Evolutionary conservation across 768 basidiomycete genomes (phyloP), one percentile per base, ranked within the genome.

Genomic region (Butyriboletus loyo): DNA sequence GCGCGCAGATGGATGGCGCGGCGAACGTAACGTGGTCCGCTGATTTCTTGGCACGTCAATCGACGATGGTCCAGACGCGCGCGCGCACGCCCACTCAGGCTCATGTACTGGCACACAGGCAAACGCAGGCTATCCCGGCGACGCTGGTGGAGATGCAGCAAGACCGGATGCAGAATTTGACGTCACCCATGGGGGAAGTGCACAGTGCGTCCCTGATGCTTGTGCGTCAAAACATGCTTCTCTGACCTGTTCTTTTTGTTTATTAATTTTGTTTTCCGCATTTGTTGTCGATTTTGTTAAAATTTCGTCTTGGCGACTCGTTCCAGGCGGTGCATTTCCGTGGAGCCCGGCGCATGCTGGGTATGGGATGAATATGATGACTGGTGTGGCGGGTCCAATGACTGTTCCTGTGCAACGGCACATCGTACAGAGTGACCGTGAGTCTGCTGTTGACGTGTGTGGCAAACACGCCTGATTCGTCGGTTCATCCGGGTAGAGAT

Each of bases 1-100:
- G 39, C 52, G 47, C 46, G 38, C 65, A 56, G 49, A 55, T 55
- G 36, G 70, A 61, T 41, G 56, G 48, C 4, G 31, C 24, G 4
- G 28, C 47, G 5, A 44, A 32, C 7, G 51, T 75, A 15, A 68
- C 75, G n/a, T 89, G 87, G 86, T 83, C 85, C 1, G 60, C 77
- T 21, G 85, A 87, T 63, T 88, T 88, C 55, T 44, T 82, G 53
- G 44, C 38, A n/a, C 52, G 46, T 24, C 69, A 71, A 39, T 75
- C 74, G 4, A 35, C 25, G 32, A 47, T 31, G 34, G 13, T 44
- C 28, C 53, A 30, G 8, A 17, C 45, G 7, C 39, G 38, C 8
- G 10, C 32, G 17, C 49, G 38, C 7, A 24, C 27, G 11, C 45
- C 48, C 1, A 31, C 24, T 9, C 55, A 49, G 32, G 30, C 9